Percentiles rank a stretch among this genome's conserved stretches.
Evolutionary conservation across 352 stramenopile genomes (phyloP).

Genomic region (Elongisporangium undulatum): DNA sequence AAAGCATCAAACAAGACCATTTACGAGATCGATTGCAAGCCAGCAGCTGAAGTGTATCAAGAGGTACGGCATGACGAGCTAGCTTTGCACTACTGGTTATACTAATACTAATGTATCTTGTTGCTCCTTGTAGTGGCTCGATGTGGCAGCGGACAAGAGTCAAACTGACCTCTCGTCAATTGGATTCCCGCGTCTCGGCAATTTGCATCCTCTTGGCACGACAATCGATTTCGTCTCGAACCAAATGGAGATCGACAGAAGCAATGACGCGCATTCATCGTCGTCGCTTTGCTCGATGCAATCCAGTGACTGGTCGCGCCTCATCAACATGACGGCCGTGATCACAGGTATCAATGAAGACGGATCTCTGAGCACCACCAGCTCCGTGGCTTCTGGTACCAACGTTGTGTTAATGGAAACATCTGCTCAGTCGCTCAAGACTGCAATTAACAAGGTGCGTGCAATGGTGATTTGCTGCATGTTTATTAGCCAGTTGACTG

Average conservation of each 20-base stretch:
- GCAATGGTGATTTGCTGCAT: background rate
- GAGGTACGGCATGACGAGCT: constrained; percentile 27
- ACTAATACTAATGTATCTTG: background rate
- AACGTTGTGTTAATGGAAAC: constrained; percentile 88
- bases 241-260: constrained; percentile 60
- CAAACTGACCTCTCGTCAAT: constrained; percentile 69
- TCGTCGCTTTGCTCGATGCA: constrained; percentile 77
- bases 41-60: constrained; percentile 77
- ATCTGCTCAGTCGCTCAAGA: constrained; percentile 74
- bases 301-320: constrained; percentile 71
- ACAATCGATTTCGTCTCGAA: constrained; percentile 78
- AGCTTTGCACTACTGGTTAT: background rate
- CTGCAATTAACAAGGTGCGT: constrained; percentile 74
- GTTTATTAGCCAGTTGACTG: background rate
- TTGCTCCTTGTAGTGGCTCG: constrained; percentile 48
- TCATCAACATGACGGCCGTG: constrained; percentile 85
- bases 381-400: constrained; percentile 64
- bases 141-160: constrained; percentile 70
- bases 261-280: constrained; percentile 39
- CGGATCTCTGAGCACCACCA: constrained; percentile 78
- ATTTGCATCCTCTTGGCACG: constrained; percentile 77
- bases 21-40: constrained; percentile 83
- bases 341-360: constrained; percentile 85
- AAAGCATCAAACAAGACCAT: constrained; percentile 83
- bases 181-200: constrained; percentile 75